These are phyloP conservation scores for Mycosphaerella sp. DNA, from an alignment of 2,329 filamentous ascomycete genomes.

Conservation along the genomic window DNA sequence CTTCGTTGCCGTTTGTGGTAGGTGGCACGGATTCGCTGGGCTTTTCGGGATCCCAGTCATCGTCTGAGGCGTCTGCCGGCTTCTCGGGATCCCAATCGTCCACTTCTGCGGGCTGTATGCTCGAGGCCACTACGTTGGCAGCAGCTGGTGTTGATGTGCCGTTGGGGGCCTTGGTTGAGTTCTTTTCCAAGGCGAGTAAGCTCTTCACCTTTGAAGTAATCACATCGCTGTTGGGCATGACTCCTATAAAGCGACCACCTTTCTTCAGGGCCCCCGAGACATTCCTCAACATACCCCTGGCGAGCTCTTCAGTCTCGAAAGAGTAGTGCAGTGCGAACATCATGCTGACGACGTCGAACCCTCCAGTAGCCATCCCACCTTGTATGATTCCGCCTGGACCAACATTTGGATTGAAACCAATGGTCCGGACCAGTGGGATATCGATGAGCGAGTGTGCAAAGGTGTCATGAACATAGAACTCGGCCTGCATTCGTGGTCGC, in stretches of 20 bases:
- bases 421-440: constrained; percentile 72
- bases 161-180: constrained; percentile 35
- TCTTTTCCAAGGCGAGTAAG: constrained; percentile 56
- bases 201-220: constrained; percentile 71
- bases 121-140: constrained; percentile 32
- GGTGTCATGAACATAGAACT: constrained; percentile 88
- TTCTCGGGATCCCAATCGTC: constrained; percentile 38
- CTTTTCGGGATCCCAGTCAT: constrained; percentile 38
- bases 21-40: constrained; percentile 38
- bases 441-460: constrained; percentile 79
- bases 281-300: constrained; percentile 86
- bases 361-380: constrained; percentile 64
- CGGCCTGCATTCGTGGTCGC: constrained; percentile 58
- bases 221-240: constrained; percentile 94
- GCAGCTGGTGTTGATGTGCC: constrained; percentile 22
- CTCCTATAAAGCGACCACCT: constrained; percentile 87
- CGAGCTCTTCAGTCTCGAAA: constrained; percentile 86
- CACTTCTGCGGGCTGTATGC: constrained; percentile 21
- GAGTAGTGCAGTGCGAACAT: constrained; percentile 99
- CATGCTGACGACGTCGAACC: constrained; percentile 92
- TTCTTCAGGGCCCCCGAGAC: constrained; percentile 87
- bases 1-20: constrained; percentile 22
- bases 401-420: constrained; percentile 74
- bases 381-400: constrained; percentile 56
- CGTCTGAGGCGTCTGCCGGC: constrained; percentile 40